Evolutionary conservation across 225 moss, liverwort and hornwort species (phyloP).

Genomic region (Lunularia cruciata): DNA sequence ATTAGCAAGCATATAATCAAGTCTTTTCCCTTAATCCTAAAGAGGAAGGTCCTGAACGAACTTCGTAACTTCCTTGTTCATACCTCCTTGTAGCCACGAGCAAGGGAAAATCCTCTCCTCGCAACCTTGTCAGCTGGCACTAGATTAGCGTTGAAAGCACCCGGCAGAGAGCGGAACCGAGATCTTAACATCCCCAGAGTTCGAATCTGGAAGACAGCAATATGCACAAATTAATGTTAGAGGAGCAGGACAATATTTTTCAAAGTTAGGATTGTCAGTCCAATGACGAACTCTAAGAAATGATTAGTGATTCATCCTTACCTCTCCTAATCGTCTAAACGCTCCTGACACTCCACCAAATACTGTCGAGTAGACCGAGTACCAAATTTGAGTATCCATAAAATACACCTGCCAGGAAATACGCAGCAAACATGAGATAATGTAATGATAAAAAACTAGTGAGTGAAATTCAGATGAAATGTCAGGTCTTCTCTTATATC

Average conservation of each 20-base stretch:
- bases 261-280: background rate
- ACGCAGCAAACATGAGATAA: background rate
- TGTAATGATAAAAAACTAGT: background rate
- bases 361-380: conserved; percentile 82
- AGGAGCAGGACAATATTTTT: no score
- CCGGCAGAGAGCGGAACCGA: conserved; percentile 88
- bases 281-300: background rate
- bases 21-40: no score
- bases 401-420: conserved; percentile 89
- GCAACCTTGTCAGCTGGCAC: conserved; percentile 69
- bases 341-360: conserved; percentile 91
- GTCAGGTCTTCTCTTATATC: background rate
- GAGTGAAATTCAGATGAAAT: background rate
- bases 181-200: conserved; percentile 93
- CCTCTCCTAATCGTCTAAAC: conserved; percentile 91
- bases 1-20: no score
- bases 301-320: conserved; percentile 17
- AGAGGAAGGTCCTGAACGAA: no score
- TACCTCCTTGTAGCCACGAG: conserved; percentile 79
- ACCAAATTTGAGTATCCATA: conserved; percentile 99
- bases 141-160: conserved; percentile 86
- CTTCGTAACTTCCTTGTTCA: background rate
- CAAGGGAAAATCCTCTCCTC: conserved; percentile 60
- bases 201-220: conserved; percentile 58
- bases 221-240: no score